Percentiles rank a stretch among this genome's conserved stretches.
These are phyloP conservation scores for Fraxinus velutina DNA, from an alignment of 305 asterid genomes.

Conservation along the genomic window DNA sequence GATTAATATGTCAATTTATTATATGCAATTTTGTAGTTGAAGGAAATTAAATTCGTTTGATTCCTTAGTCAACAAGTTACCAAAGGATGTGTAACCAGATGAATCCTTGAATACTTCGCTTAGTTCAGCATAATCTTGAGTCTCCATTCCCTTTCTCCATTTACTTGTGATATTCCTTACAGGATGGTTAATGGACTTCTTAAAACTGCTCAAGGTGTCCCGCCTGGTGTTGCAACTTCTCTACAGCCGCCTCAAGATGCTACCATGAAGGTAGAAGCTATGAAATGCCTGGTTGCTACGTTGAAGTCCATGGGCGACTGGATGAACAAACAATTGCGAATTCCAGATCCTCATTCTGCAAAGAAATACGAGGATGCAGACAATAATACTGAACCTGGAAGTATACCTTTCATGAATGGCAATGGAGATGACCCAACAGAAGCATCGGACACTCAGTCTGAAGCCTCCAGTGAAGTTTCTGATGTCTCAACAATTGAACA, in stretches of 20 bases:
- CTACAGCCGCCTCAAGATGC: slow-evolving; percentile 85
- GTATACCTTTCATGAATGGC: slow-evolving; percentile 56
- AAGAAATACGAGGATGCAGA: slow-evolving; percentile 64
- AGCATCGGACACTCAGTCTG: slow-evolving; percentile 81
- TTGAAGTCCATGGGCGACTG: slow-evolving; percentile 96
- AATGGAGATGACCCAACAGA: slow-evolving; percentile 65
- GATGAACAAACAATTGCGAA: slow-evolving; percentile 93
- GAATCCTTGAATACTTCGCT: not conserved
- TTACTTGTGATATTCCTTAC: slow-evolving; percentile 23
- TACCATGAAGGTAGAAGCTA: slow-evolving; percentile 88
- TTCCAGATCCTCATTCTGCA: slow-evolving; percentile 75
- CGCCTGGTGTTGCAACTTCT: slow-evolving; percentile 79
- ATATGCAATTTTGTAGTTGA: not conserved
- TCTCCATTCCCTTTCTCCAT: slow-evolving; percentile 20
- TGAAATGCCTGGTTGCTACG: slow-evolving; percentile 81
- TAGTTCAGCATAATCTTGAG: slow-evolving; percentile 17
- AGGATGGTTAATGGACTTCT: slow-evolving; percentile 99
- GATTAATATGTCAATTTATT: not conserved
- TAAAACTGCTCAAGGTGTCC: slow-evolving; percentile 98
- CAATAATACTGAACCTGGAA: slow-evolving; percentile 59
- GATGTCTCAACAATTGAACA: slow-evolving; percentile 88
- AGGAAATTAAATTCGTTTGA: not conserved
- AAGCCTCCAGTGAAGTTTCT: slow-evolving; percentile 80
- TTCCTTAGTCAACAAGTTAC: not conserved
- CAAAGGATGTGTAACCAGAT: not conserved